Base-by-base conservation (phyloP, 257 asterid genomes). In the Solanum gracilifrons region DNA sequence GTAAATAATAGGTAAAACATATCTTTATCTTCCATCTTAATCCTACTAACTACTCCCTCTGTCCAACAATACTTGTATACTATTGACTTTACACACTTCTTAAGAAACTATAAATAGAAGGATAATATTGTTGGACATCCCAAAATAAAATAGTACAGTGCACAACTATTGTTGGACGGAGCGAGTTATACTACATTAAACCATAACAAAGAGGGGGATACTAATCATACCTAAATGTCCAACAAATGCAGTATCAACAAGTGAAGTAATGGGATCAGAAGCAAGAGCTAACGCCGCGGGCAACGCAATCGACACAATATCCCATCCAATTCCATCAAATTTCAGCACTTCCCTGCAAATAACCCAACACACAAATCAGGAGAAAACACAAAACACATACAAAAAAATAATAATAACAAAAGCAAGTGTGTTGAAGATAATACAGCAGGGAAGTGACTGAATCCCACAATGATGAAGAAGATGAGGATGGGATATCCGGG, bases 251-350 rank as follows among this genome's bases (percentile, higher is more conserved):
- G 99, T 94, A 91, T 95, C 98, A 43, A 95, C 95, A 62, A 96
- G 96, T 31, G 98, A 94, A 82, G 97, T 87, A 88, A 96, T 92
- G 2, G 99, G 99, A 31, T 96, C 99, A 36, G 98, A 98, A 0
- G 96, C 95, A 46, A 96, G 98, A 88, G 99, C 98, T 90, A 96
- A 87, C 31, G 99, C 98, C 4, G 99, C 98, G 1, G 98, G 98
- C 87, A 93, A 66, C 31, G 99, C 98, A 82, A 96, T 95, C 7
- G 98, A 94, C 87, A 96, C 87, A 87, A 96, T 94, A 66, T 96
- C 95, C 92, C 92, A 46, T 86, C 95, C 97, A 55, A 94, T 88
- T 68, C 94, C 98, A 90, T 92, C 98, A 74, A 94, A 85, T 84
- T 87, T 93, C 86, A 93, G 89, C 62, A 35, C 92, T 82, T 91